A percentile compares a stretch with the other conserved stretches of the same genome.
Conservation (phyloP, 2,329 filamentous ascomycete species). For the Fonsecaea monophora region DNA sequence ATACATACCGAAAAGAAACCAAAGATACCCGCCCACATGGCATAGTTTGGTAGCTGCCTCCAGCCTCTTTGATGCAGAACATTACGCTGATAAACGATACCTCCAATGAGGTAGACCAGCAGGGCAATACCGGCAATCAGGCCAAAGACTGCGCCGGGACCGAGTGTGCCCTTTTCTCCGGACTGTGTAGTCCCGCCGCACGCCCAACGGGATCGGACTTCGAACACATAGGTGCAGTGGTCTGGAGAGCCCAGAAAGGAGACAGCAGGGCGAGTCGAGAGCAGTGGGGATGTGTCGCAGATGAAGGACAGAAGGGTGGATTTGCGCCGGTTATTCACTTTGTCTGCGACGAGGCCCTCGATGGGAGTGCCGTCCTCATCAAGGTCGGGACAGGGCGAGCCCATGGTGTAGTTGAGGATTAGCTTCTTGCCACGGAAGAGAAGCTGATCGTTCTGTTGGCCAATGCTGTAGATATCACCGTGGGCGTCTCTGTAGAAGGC, state of each 20-base stretch:
- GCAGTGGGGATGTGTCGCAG: conserved; percentile 75
- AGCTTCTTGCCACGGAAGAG: conserved; percentile 65
- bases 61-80: conserved; percentile 94
- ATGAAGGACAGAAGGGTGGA: conserved; percentile 91
- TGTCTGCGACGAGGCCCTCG: conserved; percentile 29
- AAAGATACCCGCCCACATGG: conserved; percentile 86
- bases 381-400: conserved; percentile 68
- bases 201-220: conserved; percentile 82
- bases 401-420: conserved; percentile 76
- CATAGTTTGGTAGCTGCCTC: conserved; percentile 94
- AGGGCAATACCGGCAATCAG: conserved; percentile 81
- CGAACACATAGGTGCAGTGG: conserved; percentile 94
- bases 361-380: conserved; percentile 39
- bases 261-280: conserved; percentile 59
- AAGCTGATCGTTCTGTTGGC: conserved; percentile 54
- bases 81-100: conserved; percentile 92
- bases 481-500: conserved; percentile 53
- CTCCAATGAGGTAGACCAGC: conserved; percentile 86
- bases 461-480: conserved; percentile 38
- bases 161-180: conserved; percentile 62
- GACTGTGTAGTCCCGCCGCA: conserved; percentile 70
- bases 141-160: conserved; percentile 79
- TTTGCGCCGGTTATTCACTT: conserved; percentile 59
- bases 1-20: conserved; percentile 75
- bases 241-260: conserved; percentile 90